A percentile compares a stretch with the other conserved stretches of the same genome.
These are phyloP conservation scores for Yarrowia osloensis DNA, from an alignment of 805 yeast species.

Conservation along the genomic window DNA sequence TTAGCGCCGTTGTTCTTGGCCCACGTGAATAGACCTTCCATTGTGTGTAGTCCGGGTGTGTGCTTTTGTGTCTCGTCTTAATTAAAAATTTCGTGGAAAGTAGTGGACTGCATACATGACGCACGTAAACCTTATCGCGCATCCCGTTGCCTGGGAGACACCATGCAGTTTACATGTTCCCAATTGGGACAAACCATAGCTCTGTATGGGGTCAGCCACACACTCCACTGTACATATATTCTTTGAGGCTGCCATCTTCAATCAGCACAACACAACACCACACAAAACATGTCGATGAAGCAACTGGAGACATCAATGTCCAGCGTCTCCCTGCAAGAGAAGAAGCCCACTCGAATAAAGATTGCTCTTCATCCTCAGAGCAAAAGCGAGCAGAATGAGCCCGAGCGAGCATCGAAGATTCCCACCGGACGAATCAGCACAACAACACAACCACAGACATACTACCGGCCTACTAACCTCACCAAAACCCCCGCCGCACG, in stretches of 20 bases:
- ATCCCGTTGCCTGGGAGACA: constrained; percentile 1
- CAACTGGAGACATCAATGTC: constrained; percentile 36
- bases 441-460: constrained; percentile 22
- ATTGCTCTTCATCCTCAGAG: constrained; percentile 27
- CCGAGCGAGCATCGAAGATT: background rate
- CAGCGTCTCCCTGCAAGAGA: constrained; percentile 35
- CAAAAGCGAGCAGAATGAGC: constrained; percentile 23
- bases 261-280: background rate
- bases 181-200: constrained; percentile 3
- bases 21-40: constrained; percentile 31
- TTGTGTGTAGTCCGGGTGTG: background rate
- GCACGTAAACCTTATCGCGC: background rate
- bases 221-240: constrained; percentile 2
- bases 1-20: constrained; percentile 31
- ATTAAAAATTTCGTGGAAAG: constrained; percentile 4
- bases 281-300: constrained; percentile 33
- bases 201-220: background rate
- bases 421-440: background rate
- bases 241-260: background rate
- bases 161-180: background rate
- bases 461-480: constrained; percentile 16
- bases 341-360: constrained; percentile 25
- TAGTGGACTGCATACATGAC: background rate
- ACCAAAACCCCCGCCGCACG: constrained; percentile 10
- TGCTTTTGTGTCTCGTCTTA: background rate